Evolutionary conservation across 1,284 basidiomycete genomes (phyloP).

Genomic region (Sanghuangporus baumii): DNA sequence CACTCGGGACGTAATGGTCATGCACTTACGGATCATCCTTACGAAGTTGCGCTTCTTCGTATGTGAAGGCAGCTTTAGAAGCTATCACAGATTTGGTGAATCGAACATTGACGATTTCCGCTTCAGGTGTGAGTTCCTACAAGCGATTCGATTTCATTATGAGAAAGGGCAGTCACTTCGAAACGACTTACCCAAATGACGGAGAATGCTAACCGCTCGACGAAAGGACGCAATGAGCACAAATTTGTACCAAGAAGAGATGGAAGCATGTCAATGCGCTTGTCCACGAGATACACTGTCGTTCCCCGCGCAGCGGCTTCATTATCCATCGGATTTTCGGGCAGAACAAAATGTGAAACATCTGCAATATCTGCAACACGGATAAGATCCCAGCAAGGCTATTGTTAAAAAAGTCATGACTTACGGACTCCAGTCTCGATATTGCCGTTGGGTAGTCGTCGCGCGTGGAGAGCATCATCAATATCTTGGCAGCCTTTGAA

Average conservation of each 20-base stretch:
- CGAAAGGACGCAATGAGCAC: constrained; percentile 89
- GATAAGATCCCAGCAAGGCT: background rate
- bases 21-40: constrained; percentile 83
- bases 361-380: constrained; percentile 84
- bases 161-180: background rate
- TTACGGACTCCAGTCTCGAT: constrained; percentile 97
- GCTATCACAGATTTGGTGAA: constrained; percentile 97
- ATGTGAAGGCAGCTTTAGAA: constrained; percentile 96
- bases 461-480: constrained; percentile 97
- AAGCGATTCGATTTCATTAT: constrained; percentile 4
- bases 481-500: constrained; percentile 90
- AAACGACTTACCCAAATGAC: constrained; percentile 83
- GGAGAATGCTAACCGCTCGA: constrained; percentile 94
- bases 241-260: constrained; percentile 92
- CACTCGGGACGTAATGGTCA: background rate
- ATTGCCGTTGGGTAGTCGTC: constrained; percentile 85
- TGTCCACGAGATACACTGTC: constrained; percentile 98
- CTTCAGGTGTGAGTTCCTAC: constrained; percentile 82
- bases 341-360: constrained; percentile 93
- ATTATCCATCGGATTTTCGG: constrained; percentile 94
- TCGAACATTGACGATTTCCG: constrained; percentile 85
- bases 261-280: constrained; percentile 98
- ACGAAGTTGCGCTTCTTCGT: constrained; percentile 91
- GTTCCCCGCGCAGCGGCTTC: constrained; percentile 96
- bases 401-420: constrained; percentile 33